Percentiles rank a stretch among this genome's conserved stretches.
phyloP scores from a whole-genome alignment of 1,284 basidiomycete genomes.

The Marasmius oreades region DNA sequence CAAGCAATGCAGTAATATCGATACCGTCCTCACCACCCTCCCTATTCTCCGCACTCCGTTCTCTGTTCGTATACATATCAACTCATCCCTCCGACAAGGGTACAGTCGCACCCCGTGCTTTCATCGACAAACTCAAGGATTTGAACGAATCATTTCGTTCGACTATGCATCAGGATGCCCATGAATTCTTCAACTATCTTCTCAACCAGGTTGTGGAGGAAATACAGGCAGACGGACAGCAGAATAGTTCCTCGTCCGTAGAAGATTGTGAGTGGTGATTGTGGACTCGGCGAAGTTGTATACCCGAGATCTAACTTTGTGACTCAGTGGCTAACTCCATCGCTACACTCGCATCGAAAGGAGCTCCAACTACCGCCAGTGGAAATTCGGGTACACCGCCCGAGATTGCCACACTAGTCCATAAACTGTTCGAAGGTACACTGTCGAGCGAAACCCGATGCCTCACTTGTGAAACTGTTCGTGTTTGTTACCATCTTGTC shows the following conservation, averaged over 20 bases:
- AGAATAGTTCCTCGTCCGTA: conserved; percentile 31
- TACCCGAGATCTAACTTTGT: conserved; percentile 13
- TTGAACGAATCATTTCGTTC: conserved; percentile 85
- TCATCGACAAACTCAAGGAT: conserved; percentile 88
- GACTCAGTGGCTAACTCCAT: conserved; percentile 55
- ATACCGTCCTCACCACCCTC: conserved; percentile 69
- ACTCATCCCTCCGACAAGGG: conserved; percentile 74
- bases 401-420: conserved; percentile 75
- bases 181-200: conserved; percentile 95
- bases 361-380: conserved; percentile 32
- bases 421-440: conserved; percentile 89
- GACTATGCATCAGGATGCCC: conserved; percentile 92
- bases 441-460: conserved; percentile 97
- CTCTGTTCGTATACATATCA: conserved; percentile 85
- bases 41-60: conserved; percentile 86
- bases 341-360: conserved; percentile 46
- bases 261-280: conserved; percentile 51
- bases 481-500: conserved; percentile 21
- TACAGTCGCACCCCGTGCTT: conserved; percentile 81
- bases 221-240: conserved; percentile 69
- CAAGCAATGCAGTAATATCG: conserved; percentile 21
- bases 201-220: conserved; percentile 94
- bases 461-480: conserved; percentile 91
- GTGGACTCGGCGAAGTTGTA: background rate
- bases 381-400: conserved; percentile 42